Evolutionary conservation across 768 basidiomycete species (phyloP).

Genomic region (Podaxis rugospora): DNA sequence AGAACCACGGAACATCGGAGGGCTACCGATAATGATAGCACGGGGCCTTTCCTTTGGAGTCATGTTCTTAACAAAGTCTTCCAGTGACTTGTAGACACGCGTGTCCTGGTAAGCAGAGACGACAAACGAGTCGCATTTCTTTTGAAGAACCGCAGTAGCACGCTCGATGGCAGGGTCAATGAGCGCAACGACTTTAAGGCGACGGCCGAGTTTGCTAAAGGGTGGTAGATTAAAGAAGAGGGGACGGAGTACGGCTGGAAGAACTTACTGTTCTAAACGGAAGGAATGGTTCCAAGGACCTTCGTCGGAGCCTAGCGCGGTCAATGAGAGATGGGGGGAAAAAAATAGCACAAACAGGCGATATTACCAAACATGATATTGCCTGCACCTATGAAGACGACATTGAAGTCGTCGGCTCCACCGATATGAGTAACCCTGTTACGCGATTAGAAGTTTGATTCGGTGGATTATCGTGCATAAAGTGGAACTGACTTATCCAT

Average conservation of each 20-base stretch:
- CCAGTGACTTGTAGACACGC: slow-evolving; percentile 76
- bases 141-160: slow-evolving; percentile 72
- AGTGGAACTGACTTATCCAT: slow-evolving; percentile 65
- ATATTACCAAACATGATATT: slow-evolving; percentile 93
- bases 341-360: neutral
- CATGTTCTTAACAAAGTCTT: slow-evolving; percentile 78
- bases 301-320: slow-evolving; percentile 66
- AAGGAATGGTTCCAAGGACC: slow-evolving; percentile 94
- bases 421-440: slow-evolving; percentile 45
- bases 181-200: slow-evolving; percentile 92
- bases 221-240: slow-evolving; percentile 1
- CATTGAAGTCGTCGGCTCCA: slow-evolving; percentile 79
- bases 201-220: slow-evolving; percentile 84
- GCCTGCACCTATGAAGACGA: slow-evolving; percentile 92
- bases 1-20: slow-evolving; percentile 91
- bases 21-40: slow-evolving; percentile 85
- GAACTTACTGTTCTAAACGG: slow-evolving; percentile 78
- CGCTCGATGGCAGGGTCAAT: slow-evolving; percentile 89
- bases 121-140: slow-evolving; percentile 93
- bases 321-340: neutral
- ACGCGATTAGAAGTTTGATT: slow-evolving; percentile 11
- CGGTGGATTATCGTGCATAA: slow-evolving; percentile 3
- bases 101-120: slow-evolving; percentile 91
- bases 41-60: slow-evolving; percentile 62
- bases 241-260: slow-evolving; percentile 11